Base-by-base conservation (phyloP, 2,329 filamentous ascomycete genomes). In the Aureobasidium sp. region DNA sequence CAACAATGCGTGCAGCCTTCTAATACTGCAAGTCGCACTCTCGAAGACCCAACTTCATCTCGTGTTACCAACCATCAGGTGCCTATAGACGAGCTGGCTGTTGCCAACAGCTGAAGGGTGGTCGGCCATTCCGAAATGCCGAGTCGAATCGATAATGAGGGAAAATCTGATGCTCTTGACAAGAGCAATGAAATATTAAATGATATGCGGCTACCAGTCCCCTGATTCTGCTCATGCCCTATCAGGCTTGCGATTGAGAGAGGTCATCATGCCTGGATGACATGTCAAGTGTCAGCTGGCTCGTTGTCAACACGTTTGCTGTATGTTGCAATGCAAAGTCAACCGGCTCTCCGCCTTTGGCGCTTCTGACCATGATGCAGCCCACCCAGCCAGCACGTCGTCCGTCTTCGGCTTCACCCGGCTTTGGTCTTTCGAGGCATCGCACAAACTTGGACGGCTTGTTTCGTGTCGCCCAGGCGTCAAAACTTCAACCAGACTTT, bases 291-390 rank as follows among this genome's bases (percentile, higher is more conserved):
- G n/a, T n/a, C n/a, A n/a, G n/a, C n/a, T n/a, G n/a, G n/a, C n/a
- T n/a, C n/a, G 45, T 49, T 22, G 4, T 3, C 32, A 49, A 49
- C 45, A 39, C 19, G 24, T 34, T 49, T 21, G n/a, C 34, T 38
- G 44, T 34, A 35, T 6, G 27, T 12, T 24, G 27, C 6, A 32
- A 48, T 49, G 45, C 19, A 34, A 30, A n/a, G n/a, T 29, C 34
- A 38, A 38, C 34, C 45, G 45, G 45, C 45, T 39, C 34, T 49
- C 45, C 45, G 39, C 45, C 45, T 22, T 49, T 29, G 29, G 34
- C 22, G 44, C 30, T 39, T 16, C 45, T 39, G 22, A 39, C n/a
- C 19, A 11, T 5, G 40, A 14, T 48, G 35, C 35, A 19, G 7
- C 16, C 35, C 44, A 30, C 44, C n/a, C n/a, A n/a, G n/a, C n/a